Base-by-base conservation (phyloP, 805 yeast species). In the Cephaloascus fragrans region DNA sequence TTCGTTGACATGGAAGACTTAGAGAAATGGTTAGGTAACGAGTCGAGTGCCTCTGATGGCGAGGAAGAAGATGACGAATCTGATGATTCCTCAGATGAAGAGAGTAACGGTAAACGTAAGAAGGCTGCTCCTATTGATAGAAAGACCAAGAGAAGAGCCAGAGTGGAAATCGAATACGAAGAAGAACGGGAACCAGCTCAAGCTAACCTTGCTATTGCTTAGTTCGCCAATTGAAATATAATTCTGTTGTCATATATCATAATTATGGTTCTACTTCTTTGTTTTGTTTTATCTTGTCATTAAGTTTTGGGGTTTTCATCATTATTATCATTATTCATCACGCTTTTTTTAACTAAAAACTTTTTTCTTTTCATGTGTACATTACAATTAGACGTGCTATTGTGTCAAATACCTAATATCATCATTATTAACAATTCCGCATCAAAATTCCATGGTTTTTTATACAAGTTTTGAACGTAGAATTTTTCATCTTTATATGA, bases 1-100 rank as follows among this genome's bases (percentile, higher is more conserved):
- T 64, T 86, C 50, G 96, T 87, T 19, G 97, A 93, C 55, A 75
- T 90, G 66, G 97, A 89, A 64, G 96, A 90, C 51, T 67, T 89
- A 47, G 93, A 89, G 61, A 80, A 77, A 60, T 90, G 97, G 97
- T 66, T 83, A 39, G 85, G 64, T 36, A 64, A 58, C 44, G 52
- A 67, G 42, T 44, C 51, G 19, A 60, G 57, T 38, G 68, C 57
- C 26, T 67, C 60, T 3, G 73, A 62, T 14, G 54, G 47, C 15
- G 58, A 52, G 20, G 56, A 55, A 10, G 62, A 54, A n/a, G 56
- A 51, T 14, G 52, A 45, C 4, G 49, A 47, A 18, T 44, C 44
- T 16, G 49, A 44, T 23, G 56, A 50, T 35, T 66, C 57, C n/a
- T 64, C 62, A 20, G 62, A 57, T 8, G 65, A 49, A 14, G 61